Percentiles rank a stretch among this genome's conserved stretches.
Conservation (phyloP, 2,329 filamentous ascomycete species). For the Ascosphaera acerosa region DNA sequence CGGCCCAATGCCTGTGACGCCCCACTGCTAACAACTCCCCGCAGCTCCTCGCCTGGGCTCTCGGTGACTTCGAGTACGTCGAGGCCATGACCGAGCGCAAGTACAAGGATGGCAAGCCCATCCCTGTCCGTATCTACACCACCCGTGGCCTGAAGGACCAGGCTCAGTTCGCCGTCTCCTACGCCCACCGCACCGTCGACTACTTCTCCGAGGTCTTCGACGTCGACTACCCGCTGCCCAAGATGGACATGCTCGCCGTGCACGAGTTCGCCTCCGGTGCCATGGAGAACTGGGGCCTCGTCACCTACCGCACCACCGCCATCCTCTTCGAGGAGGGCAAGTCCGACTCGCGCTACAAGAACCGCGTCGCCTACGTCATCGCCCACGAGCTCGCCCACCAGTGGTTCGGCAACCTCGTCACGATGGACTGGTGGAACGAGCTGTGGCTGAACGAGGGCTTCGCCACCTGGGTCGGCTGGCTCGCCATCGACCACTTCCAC, state of each 20-base stretch:
- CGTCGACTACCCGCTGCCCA: slow-evolving; percentile 80
- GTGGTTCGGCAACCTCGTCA: slow-evolving; percentile 89
- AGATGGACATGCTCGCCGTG: slow-evolving; percentile 71
- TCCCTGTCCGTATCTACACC: slow-evolving; percentile 89
- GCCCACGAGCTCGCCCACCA: slow-evolving; percentile 91
- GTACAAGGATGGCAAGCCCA: slow-evolving; percentile 59
- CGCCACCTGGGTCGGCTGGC: slow-evolving; percentile 94
- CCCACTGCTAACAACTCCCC: slow-evolving; percentile 28
- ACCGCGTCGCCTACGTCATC: slow-evolving; percentile 85
- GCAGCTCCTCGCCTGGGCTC: slow-evolving; percentile 74
- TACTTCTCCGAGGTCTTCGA: slow-evolving; percentile 88
- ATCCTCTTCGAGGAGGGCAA: slow-evolving; percentile 88
- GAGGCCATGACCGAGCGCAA: slow-evolving; percentile 72
- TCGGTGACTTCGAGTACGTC: slow-evolving; percentile 92
- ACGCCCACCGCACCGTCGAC: slow-evolving; percentile 81
- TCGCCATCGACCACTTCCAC: slow-evolving; percentile 71
- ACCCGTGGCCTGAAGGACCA: slow-evolving; percentile 86
- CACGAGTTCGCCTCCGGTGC: slow-evolving; percentile 64
- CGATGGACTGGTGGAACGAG: slow-evolving; percentile 93
- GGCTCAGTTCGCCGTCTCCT: slow-evolving; percentile 67
- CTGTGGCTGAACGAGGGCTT: slow-evolving; percentile 92
- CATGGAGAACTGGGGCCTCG: slow-evolving; percentile 93
- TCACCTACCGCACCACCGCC: slow-evolving; percentile 87
- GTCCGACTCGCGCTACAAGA: slow-evolving; percentile 75
- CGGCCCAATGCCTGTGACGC: too few species aligned